Evolutionary conservation across 2,329 filamentous ascomycete genomes (phyloP).

Genomic region (Ophiocordyceps sinensis): DNA sequence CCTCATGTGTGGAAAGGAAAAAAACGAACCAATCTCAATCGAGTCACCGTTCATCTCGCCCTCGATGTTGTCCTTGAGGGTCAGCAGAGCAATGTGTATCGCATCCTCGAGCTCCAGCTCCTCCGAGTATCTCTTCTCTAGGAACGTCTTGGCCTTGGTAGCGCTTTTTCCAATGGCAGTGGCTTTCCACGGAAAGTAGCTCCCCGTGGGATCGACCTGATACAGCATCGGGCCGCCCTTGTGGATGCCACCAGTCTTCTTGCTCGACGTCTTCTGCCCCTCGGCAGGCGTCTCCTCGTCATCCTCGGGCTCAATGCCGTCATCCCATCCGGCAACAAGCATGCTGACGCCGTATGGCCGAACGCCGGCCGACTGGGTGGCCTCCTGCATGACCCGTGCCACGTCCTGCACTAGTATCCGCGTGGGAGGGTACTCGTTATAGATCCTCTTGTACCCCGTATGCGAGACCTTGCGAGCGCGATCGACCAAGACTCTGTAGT

Average conservation of each 20-base stretch:
- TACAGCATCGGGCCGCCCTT: conserved; percentile 97
- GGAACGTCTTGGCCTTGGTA: conserved; percentile 94
- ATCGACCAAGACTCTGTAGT: conserved; percentile 95
- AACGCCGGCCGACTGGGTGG: conserved; percentile 94
- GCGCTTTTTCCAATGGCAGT: conserved; percentile 98
- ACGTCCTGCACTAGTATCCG: conserved; percentile 98
- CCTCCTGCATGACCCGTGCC: conserved; percentile 95
- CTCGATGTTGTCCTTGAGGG: conserved; percentile 97
- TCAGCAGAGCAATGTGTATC: conserved; percentile 93
- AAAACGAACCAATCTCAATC: conserved; percentile 69
- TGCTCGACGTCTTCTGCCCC: conserved; percentile 52
- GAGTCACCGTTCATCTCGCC: conserved; percentile 99
- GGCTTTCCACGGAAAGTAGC: conserved; percentile 99
- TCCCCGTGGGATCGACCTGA: conserved; percentile 97
- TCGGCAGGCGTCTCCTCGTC: conserved; percentile 41
- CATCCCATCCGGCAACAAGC: conserved; percentile 94
- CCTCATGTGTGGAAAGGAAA: too few relatives aligned
- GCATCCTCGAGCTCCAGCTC: conserved; percentile 94
- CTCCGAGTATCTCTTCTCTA: conserved; percentile 98
- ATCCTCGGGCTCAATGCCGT: conserved; percentile 79
- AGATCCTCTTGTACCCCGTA: conserved; percentile 98
- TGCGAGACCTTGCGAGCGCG: conserved; percentile 97
- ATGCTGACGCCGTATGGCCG: conserved; percentile 92
- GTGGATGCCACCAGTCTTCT: conserved; percentile 87
- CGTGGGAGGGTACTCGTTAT: conserved; percentile 99